Conservation (phyloP, 2,329 filamentous ascomycete species). For the Gliomastix tumulicola region DNA sequence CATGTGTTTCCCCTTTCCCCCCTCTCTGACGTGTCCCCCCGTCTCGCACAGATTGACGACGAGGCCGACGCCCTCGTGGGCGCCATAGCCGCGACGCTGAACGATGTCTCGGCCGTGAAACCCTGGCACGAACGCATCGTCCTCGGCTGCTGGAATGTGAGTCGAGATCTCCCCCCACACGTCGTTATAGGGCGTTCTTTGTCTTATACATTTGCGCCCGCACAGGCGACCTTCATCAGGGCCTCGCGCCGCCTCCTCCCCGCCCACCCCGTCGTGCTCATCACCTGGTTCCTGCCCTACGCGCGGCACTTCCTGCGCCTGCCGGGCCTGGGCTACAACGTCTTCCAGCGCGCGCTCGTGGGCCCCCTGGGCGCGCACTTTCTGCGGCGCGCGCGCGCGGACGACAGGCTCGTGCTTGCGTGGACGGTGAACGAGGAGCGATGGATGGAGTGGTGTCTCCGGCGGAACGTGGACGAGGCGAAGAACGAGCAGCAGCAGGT, state of each 20-base stretch:
- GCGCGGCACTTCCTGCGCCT: slow-evolving; percentile 61
- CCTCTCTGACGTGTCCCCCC: too few relatives aligned
- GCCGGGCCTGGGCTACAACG: slow-evolving; percentile 70
- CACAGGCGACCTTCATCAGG: slow-evolving; percentile 59
- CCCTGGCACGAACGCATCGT: slow-evolving; percentile 71
- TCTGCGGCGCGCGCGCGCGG: slow-evolving; percentile 45
- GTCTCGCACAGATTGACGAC: slow-evolving; percentile 52
- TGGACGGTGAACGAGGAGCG: slow-evolving; percentile 83
- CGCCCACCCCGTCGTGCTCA: slow-evolving; percentile 57
- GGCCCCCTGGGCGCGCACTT: slow-evolving; percentile 62
- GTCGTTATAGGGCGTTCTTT: background rate
- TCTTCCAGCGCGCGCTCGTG: slow-evolving; percentile 62
- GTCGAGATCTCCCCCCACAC: slow-evolving; percentile 5
- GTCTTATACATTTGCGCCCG: background rate
- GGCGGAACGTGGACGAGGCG: slow-evolving; percentile 13
- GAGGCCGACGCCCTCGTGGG: slow-evolving; percentile 63
- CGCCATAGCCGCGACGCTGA: slow-evolving; percentile 58
- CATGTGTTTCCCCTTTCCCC: background rate
- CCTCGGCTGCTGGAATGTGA: slow-evolving; percentile 75
- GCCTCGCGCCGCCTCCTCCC: slow-evolving; percentile 56
- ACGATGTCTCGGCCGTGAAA: slow-evolving; percentile 34
- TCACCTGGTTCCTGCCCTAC: slow-evolving; percentile 60
- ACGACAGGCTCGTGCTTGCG: slow-evolving; percentile 55
- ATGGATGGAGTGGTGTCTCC: slow-evolving; percentile 77
- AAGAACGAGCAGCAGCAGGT: background rate